Conservation (phyloP, 352 stramenopile genomes). For the Phytophthora pisi region DNA sequence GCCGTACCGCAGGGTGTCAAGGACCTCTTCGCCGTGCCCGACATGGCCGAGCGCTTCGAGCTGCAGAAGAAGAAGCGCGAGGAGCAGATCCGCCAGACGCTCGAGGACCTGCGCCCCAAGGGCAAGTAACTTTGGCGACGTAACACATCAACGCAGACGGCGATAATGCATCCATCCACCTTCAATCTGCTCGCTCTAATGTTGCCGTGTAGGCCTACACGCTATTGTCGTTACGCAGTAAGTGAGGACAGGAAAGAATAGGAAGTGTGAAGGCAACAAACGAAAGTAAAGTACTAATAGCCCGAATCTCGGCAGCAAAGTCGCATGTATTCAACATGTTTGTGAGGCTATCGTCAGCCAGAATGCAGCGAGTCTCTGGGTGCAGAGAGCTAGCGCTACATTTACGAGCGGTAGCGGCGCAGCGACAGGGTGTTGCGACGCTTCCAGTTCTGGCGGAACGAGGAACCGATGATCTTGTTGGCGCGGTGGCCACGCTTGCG, state of each 20-base stretch:
- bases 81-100: slow-evolving; percentile 70
- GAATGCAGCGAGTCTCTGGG: slow-evolving; percentile 32
- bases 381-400: slow-evolving; percentile 36
- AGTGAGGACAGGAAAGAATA: not conserved
- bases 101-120: slow-evolving; percentile 83
- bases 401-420: slow-evolving; percentile 97
- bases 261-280: slow-evolving; percentile 1
- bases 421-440: slow-evolving; percentile 98
- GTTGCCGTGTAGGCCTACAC: not conserved
- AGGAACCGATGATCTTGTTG: slow-evolving; percentile 99
- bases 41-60: slow-evolving; percentile 76
- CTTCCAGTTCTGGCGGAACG: slow-evolving; percentile 97
- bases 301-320: slow-evolving; percentile 43
- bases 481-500: slow-evolving; percentile 98
- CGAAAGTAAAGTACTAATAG: slow-evolving; percentile 9
- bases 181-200: not conserved
- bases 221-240: not conserved
- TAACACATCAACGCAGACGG: not conserved
- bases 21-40: slow-evolving; percentile 62
- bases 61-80: slow-evolving; percentile 71
- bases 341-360: slow-evolving; percentile 25
- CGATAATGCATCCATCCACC: not conserved
- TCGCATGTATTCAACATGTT: slow-evolving; percentile 49
- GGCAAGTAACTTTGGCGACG: slow-evolving; percentile 38
- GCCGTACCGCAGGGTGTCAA: slow-evolving; percentile 72